A percentile compares a stretch with the other conserved stretches of the same genome.
These are phyloP conservation scores for Vanrija sp. DNA, from an alignment of 1,284 basidiomycete species.

Conservation along the genomic window DNA sequence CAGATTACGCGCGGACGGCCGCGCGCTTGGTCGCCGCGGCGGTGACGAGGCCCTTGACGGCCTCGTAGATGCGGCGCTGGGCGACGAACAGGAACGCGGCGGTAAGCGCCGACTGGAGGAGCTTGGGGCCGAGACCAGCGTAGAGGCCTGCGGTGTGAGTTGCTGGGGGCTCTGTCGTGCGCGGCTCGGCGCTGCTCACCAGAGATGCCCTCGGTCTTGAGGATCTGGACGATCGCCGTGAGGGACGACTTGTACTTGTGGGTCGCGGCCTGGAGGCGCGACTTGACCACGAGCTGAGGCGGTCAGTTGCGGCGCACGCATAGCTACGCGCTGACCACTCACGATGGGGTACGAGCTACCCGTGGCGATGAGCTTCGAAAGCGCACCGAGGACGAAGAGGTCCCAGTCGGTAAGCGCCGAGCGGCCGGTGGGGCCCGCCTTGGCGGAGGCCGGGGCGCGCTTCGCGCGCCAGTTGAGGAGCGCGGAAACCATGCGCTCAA, in stretches of 20 bases:
- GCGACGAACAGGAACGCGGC: constrained; percentile 84
- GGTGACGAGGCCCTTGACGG: constrained; percentile 41
- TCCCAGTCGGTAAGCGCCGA: constrained; percentile 70
- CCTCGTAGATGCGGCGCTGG: constrained; percentile 61
- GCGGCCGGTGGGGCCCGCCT: constrained; percentile 51
- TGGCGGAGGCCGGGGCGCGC: constrained; percentile 36
- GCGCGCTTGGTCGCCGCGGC: constrained; percentile 17
- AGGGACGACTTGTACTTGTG: constrained; percentile 50
- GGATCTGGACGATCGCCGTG: constrained; percentile 53
- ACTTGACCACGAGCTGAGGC: constrained; percentile 49
- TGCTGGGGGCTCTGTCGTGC: background rate
- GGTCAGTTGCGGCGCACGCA: background rate
- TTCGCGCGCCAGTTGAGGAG: constrained; percentile 32
- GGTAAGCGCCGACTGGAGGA: constrained; percentile 82
- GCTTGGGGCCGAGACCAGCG: constrained; percentile 77
- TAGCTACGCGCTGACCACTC: constrained; percentile 9
- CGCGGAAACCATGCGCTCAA: constrained; percentile 62
- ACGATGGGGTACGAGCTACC: constrained; percentile 49
- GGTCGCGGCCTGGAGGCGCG: constrained; percentile 49
- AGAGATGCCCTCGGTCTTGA: constrained; percentile 68
- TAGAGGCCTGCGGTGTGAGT: constrained; percentile 60
- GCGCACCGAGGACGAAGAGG: constrained; percentile 82
- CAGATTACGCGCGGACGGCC: background rate
- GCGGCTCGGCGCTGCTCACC: constrained; percentile 22
- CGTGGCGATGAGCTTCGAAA: constrained; percentile 67